These are phyloP conservation scores for Anisodus acutangulus DNA, from an alignment of 257 asterid species.

Conservation along the genomic window DNA sequence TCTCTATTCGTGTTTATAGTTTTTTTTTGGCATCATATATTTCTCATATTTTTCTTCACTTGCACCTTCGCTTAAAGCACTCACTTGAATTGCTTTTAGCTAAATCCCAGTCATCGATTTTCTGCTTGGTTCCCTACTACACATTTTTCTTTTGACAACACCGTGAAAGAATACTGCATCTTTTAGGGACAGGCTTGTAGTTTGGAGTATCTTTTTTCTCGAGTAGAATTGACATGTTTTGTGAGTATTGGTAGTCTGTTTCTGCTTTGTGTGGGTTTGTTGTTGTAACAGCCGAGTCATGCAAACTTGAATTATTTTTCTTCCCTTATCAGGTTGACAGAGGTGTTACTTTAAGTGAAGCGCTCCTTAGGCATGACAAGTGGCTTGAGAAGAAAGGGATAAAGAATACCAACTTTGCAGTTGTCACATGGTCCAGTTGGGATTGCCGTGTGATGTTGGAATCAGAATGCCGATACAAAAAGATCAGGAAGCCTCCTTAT, in stretches of 20 bases:
- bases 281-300: background rate
- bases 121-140: background rate
- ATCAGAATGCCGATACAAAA: constrained; percentile 85
- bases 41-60: background rate
- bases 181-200: background rate
- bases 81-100: constrained; percentile 10
- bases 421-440: constrained; percentile 96
- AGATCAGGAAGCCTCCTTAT: constrained; percentile 80
- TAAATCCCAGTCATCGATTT: background rate
- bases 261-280: no score
- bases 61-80: constrained; percentile 1
- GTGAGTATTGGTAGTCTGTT: no score
- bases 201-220: background rate
- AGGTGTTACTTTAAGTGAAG: constrained; percentile 82
- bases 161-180: background rate
- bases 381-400: constrained; percentile 88
- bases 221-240: background rate
- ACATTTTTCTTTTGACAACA: constrained; percentile 3
- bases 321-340: constrained; percentile 63
- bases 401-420: constrained; percentile 76
- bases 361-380: constrained; percentile 80
- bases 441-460: constrained; percentile 97
- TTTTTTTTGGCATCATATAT: background rate
- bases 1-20: background rate
- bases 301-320: background rate